Percentiles rank a stretch among this genome's conserved stretches.
These are phyloP conservation scores for Gaultheria prostrata DNA, from an alignment of 148 eudicot species.

Conservation along the genomic window DNA sequence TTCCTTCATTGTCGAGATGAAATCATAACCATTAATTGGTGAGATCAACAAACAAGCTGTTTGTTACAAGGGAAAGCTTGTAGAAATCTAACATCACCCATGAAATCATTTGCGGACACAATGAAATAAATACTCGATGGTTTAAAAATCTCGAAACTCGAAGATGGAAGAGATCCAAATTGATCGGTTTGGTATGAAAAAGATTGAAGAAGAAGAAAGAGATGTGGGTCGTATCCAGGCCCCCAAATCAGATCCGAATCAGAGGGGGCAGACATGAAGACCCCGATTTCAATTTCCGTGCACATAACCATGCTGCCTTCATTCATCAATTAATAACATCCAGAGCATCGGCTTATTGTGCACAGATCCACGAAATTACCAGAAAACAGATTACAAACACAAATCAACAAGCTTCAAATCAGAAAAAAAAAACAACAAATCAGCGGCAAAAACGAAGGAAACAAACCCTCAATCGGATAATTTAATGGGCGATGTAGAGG, in stretches of 20 bases:
- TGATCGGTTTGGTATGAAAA: background rate
- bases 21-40: too few species aligned
- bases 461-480: background rate
- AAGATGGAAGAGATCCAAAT: background rate
- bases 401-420: background rate
- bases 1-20: too few species aligned
- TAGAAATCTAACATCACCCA: too few species aligned
- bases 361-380: constrained; percentile 12
- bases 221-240: constrained; percentile 43
- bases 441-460: background rate
- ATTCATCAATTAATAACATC: constrained; percentile 20
- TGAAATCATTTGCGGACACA: background rate
- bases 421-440: background rate
- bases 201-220: background rate
- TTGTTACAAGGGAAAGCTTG: too few species aligned
- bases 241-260: constrained; percentile 36
- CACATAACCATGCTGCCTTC: constrained; percentile 57
- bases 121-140: too few species aligned
- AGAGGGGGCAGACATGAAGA: constrained; percentile 52
- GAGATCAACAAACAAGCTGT: too few species aligned
- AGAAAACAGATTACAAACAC: background rate
- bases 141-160: background rate
- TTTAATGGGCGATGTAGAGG: too few species aligned
- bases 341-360: constrained; percentile 59
- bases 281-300: constrained; percentile 36